Percentiles rank a stretch among this genome's conserved stretches.
Conservation (phyloP, 208 protist genomes). For the Balamuthia mandrillaris region DNA sequence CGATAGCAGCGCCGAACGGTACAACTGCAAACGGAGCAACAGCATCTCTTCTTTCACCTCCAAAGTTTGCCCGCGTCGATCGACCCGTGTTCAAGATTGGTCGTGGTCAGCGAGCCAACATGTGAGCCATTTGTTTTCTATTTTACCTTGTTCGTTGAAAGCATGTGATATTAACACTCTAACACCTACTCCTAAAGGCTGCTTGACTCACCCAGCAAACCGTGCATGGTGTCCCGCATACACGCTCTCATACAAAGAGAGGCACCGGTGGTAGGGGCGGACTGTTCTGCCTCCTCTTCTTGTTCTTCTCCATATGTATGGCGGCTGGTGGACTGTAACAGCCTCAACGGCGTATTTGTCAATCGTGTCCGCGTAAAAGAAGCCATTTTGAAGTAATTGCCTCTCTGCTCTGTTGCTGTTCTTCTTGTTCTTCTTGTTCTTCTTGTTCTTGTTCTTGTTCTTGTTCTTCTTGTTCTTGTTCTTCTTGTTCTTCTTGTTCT, state of each 20-base stretch:
- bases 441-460: neutral
- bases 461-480: neutral
- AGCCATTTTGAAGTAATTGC: neutral
- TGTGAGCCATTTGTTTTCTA: no score
- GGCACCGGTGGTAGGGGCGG: neutral
- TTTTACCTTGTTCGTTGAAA: no score
- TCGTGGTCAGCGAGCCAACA: no score
- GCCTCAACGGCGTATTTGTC: constrained; percentile 20
- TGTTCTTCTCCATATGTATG: neutral
- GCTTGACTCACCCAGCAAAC: neutral
- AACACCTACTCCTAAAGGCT: no score
- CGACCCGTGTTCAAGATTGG: no score
- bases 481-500: neutral
- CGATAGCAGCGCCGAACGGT: no score
- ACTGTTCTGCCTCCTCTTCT: neutral
- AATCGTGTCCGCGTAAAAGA: neutral
- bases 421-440: neutral
- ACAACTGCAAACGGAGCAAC: no score
- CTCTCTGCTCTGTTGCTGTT: neutral
- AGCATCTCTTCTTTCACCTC: no score
- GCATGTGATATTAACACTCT: no score
- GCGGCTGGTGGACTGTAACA: neutral
- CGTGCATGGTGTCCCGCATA: constrained; percentile 13
- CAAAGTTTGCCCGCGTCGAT: no score
- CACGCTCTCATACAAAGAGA: neutral